Conservation (phyloP, 345 rosid genomes). For the Linum tenue region DNA sequence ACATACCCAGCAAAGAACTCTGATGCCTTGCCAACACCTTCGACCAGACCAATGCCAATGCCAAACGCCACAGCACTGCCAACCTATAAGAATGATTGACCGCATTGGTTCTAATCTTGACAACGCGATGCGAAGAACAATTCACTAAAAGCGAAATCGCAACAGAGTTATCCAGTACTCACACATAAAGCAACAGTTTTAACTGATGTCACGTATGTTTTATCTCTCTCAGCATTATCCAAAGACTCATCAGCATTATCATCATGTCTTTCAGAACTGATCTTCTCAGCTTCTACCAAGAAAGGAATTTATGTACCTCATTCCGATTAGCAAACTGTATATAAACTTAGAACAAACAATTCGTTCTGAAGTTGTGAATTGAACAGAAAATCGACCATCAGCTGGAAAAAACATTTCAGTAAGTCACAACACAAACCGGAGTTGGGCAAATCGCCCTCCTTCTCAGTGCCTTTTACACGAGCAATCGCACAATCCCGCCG, state of each 20-base stretch:
- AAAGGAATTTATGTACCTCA: not conserved
- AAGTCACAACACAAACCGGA: conserved; percentile 29
- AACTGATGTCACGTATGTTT: conserved; percentile 39
- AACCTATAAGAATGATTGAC: conserved; percentile 35
- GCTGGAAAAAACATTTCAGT: not conserved
- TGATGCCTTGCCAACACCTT: conserved; percentile 72
- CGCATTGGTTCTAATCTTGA: conserved; percentile 13
- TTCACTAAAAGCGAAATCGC: not conserved
- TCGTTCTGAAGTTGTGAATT: no score
- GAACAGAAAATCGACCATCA: not conserved
- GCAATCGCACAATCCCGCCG: conserved; percentile 22
- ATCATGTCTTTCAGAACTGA: conserved; percentile 23
- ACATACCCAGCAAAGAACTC: conserved; percentile 90
- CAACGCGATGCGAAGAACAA: conserved; percentile 6
- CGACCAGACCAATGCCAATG: conserved; percentile 62
- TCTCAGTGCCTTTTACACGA: conserved; percentile 42
- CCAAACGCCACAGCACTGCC: conserved; percentile 75
- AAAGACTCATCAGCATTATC: conserved; percentile 22
- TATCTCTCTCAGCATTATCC: conserved; percentile 30
- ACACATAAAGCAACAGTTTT: conserved; percentile 80
- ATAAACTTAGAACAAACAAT: not conserved
- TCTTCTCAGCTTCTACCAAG: conserved; percentile 40
- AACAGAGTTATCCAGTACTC: conserved; percentile 23
- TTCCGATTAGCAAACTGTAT: conserved; percentile 1
- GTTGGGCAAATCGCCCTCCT: conserved; percentile 45